phyloP scores from a whole-genome alignment of 495 filamentous ascomycete genomes.

The Amorphotheca resinae region DNA sequence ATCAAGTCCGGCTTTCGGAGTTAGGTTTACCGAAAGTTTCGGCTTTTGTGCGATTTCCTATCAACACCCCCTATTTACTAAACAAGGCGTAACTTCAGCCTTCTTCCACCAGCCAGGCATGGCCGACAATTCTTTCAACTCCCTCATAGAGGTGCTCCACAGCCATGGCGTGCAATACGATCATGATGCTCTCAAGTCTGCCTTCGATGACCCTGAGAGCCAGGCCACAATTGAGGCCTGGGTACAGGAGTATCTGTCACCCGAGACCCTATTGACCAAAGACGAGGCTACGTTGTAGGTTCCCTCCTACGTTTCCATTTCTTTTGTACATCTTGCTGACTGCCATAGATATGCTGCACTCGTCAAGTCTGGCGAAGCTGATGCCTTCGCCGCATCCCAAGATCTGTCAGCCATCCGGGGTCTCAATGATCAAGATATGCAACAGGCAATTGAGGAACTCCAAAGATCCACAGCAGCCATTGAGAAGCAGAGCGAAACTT shows the following conservation, averaged over 20 bases:
- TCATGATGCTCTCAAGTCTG: conserved; percentile 14
- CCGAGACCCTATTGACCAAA: conserved; percentile 31
- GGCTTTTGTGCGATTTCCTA: not conserved
- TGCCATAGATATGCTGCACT: conserved; percentile 27
- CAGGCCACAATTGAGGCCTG: conserved; percentile 25
- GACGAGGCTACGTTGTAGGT: conserved; percentile 31
- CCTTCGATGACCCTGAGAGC: conserved; percentile 14
- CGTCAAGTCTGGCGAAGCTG: conserved; percentile 25
- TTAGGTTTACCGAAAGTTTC: not conserved
- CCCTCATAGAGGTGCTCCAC: conserved; percentile 15
- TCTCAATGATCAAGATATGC: conserved; percentile 29
- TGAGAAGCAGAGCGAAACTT: conserved; percentile 30
- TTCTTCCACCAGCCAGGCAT: conserved; percentile 11
- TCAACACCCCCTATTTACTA: not conserved
- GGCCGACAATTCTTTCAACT: conserved; percentile 13
- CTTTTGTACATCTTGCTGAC: not conserved
- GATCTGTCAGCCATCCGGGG: conserved; percentile 25
- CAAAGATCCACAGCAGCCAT: conserved; percentile 34
- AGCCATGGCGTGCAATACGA: conserved; percentile 19
- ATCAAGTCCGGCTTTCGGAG: conserved; percentile 2
- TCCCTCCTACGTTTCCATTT: conserved; percentile 11
- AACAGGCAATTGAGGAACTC: conserved; percentile 31
- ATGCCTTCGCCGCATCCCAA: conserved; percentile 22
- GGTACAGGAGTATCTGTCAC: conserved; percentile 27
- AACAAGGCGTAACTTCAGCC: conserved; percentile 14